These are phyloP conservation scores for Pleurotus giganteus DNA, from an alignment of 768 basidiomycete genomes.

Conservation along the genomic window DNA sequence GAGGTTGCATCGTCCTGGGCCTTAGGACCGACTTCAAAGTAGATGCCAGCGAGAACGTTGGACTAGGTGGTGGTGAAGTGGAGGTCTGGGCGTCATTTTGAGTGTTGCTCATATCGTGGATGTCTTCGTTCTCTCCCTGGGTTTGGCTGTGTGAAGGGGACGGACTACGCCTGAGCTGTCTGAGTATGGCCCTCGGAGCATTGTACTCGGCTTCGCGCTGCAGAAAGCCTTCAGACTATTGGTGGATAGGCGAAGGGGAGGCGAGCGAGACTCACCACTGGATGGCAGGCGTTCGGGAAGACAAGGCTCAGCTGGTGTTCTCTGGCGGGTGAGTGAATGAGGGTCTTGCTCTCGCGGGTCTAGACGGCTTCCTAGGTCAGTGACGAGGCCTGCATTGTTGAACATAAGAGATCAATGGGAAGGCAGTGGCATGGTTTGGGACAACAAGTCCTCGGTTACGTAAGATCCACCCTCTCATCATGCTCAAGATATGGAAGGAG, in stretches of 20 bases:
- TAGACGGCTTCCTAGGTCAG: slow-evolving; percentile 27
- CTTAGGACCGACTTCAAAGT: slow-evolving; percentile 11
- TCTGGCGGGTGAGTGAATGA: slow-evolving; percentile 16
- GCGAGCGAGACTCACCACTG: slow-evolving; percentile 41
- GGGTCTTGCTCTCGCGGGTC: slow-evolving; percentile 15
- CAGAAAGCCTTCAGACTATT: slow-evolving; percentile 53
- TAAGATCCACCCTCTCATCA: slow-evolving; percentile 16
- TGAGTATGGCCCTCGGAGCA: slow-evolving; percentile 57
- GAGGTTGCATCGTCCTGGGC: slow-evolving; percentile 12
- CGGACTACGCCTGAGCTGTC: slow-evolving; percentile 48
- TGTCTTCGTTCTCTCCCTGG: neutral
- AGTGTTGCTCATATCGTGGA: slow-evolving; percentile 4
- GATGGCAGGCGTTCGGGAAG: slow-evolving; percentile 71
- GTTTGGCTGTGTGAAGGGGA: slow-evolving; percentile 28
- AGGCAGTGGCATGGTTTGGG: too few relatives aligned
- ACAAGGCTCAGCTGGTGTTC: slow-evolving; percentile 45
- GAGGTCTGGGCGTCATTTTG: slow-evolving; percentile 16
- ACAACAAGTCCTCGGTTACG: too few relatives aligned
- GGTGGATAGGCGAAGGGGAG: slow-evolving; percentile 15
- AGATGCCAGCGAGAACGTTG: slow-evolving; percentile 13
- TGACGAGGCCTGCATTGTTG: slow-evolving; percentile 50
- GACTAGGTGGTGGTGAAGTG: slow-evolving; percentile 17
- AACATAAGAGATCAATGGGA: slow-evolving; percentile 33
- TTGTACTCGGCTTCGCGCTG: slow-evolving; percentile 64
- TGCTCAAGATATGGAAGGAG: slow-evolving; percentile 52